A percentile compares a stretch with the other conserved stretches of the same genome.
phyloP scores from a whole-genome alignment of 768 basidiomycete genomes.

The Chalciporus sphaerocephalus region DNA sequence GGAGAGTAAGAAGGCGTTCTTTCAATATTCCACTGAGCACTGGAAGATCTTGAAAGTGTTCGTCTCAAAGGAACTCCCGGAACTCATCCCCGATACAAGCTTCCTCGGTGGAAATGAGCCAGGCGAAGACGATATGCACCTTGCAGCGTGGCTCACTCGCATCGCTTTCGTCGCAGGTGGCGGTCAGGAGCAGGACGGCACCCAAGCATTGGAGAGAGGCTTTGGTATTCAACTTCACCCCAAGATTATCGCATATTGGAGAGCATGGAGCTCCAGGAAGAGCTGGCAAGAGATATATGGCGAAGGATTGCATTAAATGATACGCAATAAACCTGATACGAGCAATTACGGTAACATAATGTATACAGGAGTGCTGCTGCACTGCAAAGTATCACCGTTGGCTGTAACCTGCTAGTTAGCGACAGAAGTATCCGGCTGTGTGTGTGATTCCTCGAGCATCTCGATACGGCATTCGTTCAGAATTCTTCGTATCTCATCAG shows the following conservation, averaged over 20 bases:
- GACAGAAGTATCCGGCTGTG: slow-evolving; percentile 33
- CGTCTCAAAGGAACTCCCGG: slow-evolving; percentile 38
- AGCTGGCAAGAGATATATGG: slow-evolving; percentile 46
- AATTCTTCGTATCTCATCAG: slow-evolving; percentile 53
- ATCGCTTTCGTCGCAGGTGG: slow-evolving; percentile 39
- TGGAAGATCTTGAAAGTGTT: slow-evolving; percentile 37
- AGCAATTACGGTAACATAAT: neutral
- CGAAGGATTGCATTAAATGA: slow-evolving; percentile 39
- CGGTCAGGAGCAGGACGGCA: slow-evolving; percentile 34
- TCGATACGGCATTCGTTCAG: slow-evolving; percentile 61
- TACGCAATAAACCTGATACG: neutral
- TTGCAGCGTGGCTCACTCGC: slow-evolving; percentile 50
- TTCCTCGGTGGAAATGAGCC: slow-evolving; percentile 47
- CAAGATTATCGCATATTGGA: slow-evolving; percentile 41
- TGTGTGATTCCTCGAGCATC: slow-evolving; percentile 55
- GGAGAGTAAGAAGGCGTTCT: slow-evolving; percentile 36
- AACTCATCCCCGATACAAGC: slow-evolving; percentile 36
- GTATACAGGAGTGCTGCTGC: neutral
- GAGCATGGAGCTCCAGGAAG: slow-evolving; percentile 40
- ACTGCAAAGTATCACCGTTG: neutral
- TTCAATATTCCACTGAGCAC: slow-evolving; percentile 35
- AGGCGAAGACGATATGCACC: slow-evolving; percentile 53
- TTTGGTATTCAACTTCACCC: slow-evolving; percentile 35
- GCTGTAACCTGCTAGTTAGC: slow-evolving; percentile 12
- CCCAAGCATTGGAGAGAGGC: slow-evolving; percentile 37